Evolutionary conservation across 2,329 filamentous ascomycete genomes (phyloP).

Genomic region (Pseudocercospora eumusae): DNA sequence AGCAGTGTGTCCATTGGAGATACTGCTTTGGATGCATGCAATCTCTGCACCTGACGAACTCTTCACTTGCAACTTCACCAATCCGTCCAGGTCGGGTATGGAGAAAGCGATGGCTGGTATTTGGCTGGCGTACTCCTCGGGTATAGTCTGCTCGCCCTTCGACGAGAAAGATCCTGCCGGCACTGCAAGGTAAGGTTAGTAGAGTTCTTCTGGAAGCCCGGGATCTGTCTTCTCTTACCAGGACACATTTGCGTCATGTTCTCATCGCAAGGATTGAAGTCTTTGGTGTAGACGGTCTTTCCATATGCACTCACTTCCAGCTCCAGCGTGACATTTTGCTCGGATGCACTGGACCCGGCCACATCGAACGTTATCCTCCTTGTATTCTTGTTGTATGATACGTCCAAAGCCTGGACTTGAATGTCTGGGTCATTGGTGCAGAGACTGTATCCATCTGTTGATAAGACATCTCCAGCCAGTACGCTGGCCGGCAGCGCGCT

Average conservation of each 20-base stretch:
- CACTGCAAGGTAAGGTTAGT: slow-evolving; percentile 53
- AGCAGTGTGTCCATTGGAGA: slow-evolving; percentile 85
- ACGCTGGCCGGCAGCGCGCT: slow-evolving; percentile 50
- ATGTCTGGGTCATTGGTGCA: slow-evolving; percentile 66
- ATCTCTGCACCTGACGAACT: slow-evolving; percentile 62
- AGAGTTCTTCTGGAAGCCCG: neutral
- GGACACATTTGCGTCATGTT: slow-evolving; percentile 76
- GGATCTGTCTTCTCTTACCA: slow-evolving; percentile 49
- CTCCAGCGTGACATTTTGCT: slow-evolving; percentile 77
- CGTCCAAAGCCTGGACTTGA: slow-evolving; percentile 70
- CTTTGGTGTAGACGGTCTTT: slow-evolving; percentile 71
- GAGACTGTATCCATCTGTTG: slow-evolving; percentile 76
- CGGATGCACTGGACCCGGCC: slow-evolving; percentile 69
- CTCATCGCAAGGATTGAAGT: slow-evolving; percentile 79
- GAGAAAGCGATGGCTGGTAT: slow-evolving; percentile 89
- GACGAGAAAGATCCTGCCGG: slow-evolving; percentile 74
- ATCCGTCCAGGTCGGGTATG: slow-evolving; percentile 84
- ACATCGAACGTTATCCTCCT: slow-evolving; percentile 79
- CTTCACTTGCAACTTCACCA: slow-evolving; percentile 75
- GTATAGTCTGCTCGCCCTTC: slow-evolving; percentile 69
- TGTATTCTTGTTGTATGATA: slow-evolving; percentile 74
- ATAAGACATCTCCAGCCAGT: slow-evolving; percentile 69
- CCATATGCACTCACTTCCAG: slow-evolving; percentile 84
- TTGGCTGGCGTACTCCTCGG: slow-evolving; percentile 66
- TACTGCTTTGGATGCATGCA: slow-evolving; percentile 78